Base-by-base conservation (phyloP, 305 asterid genomes). In the Fraxinus ornus region DNA sequence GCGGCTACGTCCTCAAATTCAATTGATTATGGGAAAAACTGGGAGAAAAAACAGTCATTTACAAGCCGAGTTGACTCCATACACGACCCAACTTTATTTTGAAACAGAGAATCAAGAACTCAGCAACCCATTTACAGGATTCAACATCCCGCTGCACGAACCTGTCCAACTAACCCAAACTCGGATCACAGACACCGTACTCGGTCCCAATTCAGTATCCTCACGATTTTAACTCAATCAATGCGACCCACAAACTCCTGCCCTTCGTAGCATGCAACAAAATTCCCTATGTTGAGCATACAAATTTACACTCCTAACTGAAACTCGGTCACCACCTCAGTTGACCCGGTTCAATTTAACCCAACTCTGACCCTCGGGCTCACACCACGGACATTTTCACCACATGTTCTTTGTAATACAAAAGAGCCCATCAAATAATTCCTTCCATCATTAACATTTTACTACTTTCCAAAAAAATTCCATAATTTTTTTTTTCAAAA, bases 291-390 rank as follows among this genome's bases (percentile, higher is more conserved):
- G 64, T 79, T 70, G 30, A 64, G 33, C 15, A 64, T 8, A 64
- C 30, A 64, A 64, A 24, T 22, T 86, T 36, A 30, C 82, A 49
- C 71, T 49, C 80, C 26, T 66, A 21, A 39, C 35, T 24, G 24
- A 70, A 28, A 80, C 82, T 70, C 82, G 37, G 83, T 12, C 36
- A 24, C 82, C 76, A 74, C 83, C 83, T 74, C 79, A 75, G 85
- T 79, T 83, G 75, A 82, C 77, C 37, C 70, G 49, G 44, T 15
- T 70, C 44, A 32, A 30, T 30, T 71, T 6, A 71, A 71, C 44
- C 74, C 35, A 13, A 68, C 74, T 68, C 37, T 26, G 28, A 60
- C 4, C 33, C 35, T 4, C 3, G 17, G 76, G 15, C 76, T 68
- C 84, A 78, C 82, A 77, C 87, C 83, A 57, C 26, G 35, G 5